These are phyloP conservation scores for Aurifilum marmelostoma DNA, from an alignment of 2,329 filamentous ascomycete species.

Conservation along the genomic window DNA sequence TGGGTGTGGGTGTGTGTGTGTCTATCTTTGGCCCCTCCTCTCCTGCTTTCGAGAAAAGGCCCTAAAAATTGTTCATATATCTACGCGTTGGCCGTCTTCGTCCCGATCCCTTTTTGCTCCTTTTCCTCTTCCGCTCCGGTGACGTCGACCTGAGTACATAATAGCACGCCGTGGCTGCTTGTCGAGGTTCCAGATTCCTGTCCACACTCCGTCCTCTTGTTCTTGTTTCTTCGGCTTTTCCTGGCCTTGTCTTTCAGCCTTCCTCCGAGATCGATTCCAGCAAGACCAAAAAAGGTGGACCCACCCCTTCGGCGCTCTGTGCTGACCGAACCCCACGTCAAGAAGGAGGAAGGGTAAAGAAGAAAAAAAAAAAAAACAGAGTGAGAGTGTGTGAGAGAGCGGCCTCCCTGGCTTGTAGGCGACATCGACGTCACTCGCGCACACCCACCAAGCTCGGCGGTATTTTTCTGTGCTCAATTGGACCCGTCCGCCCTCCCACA, in stretches of 20 bases:
- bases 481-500: neutral
- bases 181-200: neutral
- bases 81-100: conserved; percentile 11
- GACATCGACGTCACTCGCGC: conserved; percentile 19
- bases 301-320: conserved; percentile 2
- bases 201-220: neutral
- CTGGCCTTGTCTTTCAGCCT: neutral
- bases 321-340: conserved; percentile 1
- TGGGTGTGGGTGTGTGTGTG: neutral
- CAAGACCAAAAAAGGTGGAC: neutral
- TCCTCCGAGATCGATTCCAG: neutral
- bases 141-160: conserved; percentile 9
- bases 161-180: neutral
- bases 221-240: neutral
- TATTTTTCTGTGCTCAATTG: neutral
- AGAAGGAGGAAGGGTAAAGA: too few relatives aligned
- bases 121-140: conserved; percentile 3
- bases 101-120: neutral
- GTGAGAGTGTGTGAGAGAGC: neutral
- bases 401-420: conserved; percentile 1
- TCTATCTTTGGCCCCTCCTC: neutral
- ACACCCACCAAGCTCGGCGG: neutral
- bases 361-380: neutral
- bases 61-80: conserved; percentile 11
- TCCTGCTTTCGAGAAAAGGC: conserved; percentile 1